phyloP scores from a whole-genome alignment of 1,284 basidiomycete genomes.

The Chondrostereum purpureum region DNA sequence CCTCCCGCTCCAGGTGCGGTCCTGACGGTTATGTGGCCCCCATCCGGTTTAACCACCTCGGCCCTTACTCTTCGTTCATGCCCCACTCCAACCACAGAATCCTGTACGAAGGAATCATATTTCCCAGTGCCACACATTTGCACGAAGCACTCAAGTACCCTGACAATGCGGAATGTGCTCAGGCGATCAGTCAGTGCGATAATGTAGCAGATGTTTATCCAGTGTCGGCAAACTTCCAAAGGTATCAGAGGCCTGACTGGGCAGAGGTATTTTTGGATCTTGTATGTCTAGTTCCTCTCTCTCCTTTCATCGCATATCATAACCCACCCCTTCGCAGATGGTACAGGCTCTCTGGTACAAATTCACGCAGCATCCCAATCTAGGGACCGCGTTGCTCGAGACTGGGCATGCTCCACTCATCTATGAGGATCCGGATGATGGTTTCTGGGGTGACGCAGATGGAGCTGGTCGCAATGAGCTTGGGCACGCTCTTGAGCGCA shows the following conservation, averaged over 20 bases:
- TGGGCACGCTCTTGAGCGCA: constrained; percentile 33
- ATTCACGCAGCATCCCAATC: constrained; percentile 33
- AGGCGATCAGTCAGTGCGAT: constrained; percentile 39
- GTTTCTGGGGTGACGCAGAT: constrained; percentile 33
- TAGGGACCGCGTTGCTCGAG: constrained; percentile 27
- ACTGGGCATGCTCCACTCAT: constrained; percentile 23
- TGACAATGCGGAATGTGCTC: constrained; percentile 41
- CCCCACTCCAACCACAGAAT: constrained; percentile 54
- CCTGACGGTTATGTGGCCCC: constrained; percentile 13
- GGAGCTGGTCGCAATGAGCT: constrained; percentile 35
- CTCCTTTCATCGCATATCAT: constrained; percentile 7
- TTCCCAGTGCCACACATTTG: constrained; percentile 60
- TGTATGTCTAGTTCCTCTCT: constrained; percentile 33
- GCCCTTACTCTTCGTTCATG: constrained; percentile 37
- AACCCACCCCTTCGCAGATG: constrained; percentile 32
- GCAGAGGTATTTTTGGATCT: constrained; percentile 37
- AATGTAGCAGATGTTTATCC: constrained; percentile 44
- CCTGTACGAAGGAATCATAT: constrained; percentile 41
- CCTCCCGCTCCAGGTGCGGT: constrained; percentile 3
- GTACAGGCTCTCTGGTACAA: constrained; percentile 32
- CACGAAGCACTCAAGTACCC: constrained; percentile 63
- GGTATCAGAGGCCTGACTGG: constrained; percentile 44
- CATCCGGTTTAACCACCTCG: constrained; percentile 26
- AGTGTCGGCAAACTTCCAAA: constrained; percentile 33
- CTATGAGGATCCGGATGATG: constrained; percentile 32